Conservation (phyloP, 306 rosid genomes). For the Sicyos edulis region DNA sequence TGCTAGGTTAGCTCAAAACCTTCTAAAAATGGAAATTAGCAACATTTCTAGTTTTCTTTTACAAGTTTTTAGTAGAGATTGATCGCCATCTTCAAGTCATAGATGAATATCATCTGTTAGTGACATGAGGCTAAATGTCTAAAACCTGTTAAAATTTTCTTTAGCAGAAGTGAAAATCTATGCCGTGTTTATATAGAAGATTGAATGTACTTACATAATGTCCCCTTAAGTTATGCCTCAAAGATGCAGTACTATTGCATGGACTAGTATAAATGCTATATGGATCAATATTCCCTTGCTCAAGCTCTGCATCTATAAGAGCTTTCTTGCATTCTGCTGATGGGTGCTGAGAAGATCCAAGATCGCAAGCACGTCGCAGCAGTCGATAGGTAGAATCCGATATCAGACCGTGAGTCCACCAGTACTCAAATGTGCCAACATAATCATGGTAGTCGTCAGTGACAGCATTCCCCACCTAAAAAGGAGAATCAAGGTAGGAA, state of each 20-base stretch:
- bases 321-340: conserved; percentile 67
- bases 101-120: background rate
- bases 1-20: background rate
- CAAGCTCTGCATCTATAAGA: conserved; percentile 43
- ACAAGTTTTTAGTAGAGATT: background rate
- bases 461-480: conserved; percentile 89
- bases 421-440: conserved; percentile 81
- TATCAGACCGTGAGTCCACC: conserved; percentile 97
- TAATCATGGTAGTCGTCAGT: conserved; percentile 85
- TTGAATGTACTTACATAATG: conserved; percentile 59
- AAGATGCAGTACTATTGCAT: conserved; percentile 51
- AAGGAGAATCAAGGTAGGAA: background rate
- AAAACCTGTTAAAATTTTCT: background rate
- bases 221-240: conserved; percentile 52
- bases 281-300: conserved; percentile 81
- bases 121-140: background rate
- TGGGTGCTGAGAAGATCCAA: conserved; percentile 69
- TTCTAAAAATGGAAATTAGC: background rate
- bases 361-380: conserved; percentile 50
- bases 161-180: background rate
- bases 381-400: conserved; percentile 74
- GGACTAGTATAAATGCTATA: conserved; percentile 75
- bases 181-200: background rate
- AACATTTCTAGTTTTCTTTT: background rate
- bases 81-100: conserved; percentile 6